Percentiles rank a stretch among this genome's conserved stretches.
phyloP scores from a whole-genome alignment of 306 rosid genomes.

The Astragalus membranaceus region DNA sequence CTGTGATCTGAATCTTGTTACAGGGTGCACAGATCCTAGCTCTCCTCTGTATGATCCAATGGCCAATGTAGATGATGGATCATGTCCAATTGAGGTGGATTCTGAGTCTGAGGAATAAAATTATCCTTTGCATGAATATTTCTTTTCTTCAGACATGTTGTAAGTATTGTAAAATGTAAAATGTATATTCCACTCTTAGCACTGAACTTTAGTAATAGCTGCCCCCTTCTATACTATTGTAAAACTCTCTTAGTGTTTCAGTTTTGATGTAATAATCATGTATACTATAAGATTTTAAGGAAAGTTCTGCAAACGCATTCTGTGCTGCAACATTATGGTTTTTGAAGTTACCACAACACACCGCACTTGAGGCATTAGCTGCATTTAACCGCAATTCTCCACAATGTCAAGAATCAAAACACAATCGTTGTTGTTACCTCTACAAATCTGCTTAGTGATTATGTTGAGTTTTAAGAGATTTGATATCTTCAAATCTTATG shows the following conservation, averaged over 20 bases:
- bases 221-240: background rate
- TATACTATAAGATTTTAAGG: too few relatives aligned
- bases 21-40: constrained; percentile 83
- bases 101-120: constrained; percentile 41
- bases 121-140: background rate
- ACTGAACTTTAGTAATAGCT: background rate
- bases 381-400: too few relatives aligned
- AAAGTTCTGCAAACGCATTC: too few relatives aligned
- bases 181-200: constrained; percentile 9
- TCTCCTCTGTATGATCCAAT: constrained; percentile 56
- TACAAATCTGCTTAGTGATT: too few relatives aligned
- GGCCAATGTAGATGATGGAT: constrained; percentile 89
- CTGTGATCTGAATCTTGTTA: constrained; percentile 57
- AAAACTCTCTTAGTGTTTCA: background rate
- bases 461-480: background rate
- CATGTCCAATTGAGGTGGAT: constrained; percentile 56
- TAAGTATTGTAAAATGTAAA: constrained; percentile 19
- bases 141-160: constrained; percentile 3
- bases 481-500: background rate
- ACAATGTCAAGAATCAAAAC: too few relatives aligned
- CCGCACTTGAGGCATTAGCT: too few relatives aligned
- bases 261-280: too few relatives aligned
- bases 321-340: too few relatives aligned
- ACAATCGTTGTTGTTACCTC: too few relatives aligned
- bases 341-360: too few relatives aligned